A percentile compares a stretch with the other conserved stretches of the same genome.
phyloP scores from a whole-genome alignment of 495 filamentous ascomycete genomes.

The Platismatia glauca region DNA sequence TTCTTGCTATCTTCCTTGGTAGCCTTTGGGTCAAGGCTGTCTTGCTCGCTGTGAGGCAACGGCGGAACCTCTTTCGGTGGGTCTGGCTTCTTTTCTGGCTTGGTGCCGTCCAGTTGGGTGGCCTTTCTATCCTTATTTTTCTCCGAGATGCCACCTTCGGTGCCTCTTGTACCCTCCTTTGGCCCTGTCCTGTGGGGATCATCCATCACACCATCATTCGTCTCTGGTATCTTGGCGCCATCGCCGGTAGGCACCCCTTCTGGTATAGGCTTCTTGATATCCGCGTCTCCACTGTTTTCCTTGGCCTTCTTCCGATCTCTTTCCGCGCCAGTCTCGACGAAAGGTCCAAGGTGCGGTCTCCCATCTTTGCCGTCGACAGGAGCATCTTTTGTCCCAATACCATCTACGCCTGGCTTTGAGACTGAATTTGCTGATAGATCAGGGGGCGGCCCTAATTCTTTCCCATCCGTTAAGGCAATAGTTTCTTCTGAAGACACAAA shows the following conservation, averaged over 20 bases:
- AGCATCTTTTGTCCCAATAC: slow-evolving; percentile 69
- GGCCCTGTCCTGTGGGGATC: slow-evolving; percentile 64
- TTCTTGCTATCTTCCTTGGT: slow-evolving; percentile 34
- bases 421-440: slow-evolving; percentile 15
- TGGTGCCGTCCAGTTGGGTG: slow-evolving; percentile 45
- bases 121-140: slow-evolving; percentile 67
- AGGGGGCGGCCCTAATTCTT: slow-evolving; percentile 7
- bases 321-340: slow-evolving; percentile 60
- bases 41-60: slow-evolving; percentile 67
- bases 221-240: slow-evolving; percentile 62
- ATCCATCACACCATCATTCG: slow-evolving; percentile 87
- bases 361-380: slow-evolving; percentile 95
- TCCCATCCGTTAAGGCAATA: slow-evolving; percentile 22
- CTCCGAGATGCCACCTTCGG: slow-evolving; percentile 75
- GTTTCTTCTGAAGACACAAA: slow-evolving; percentile 23
- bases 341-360: slow-evolving; percentile 86
- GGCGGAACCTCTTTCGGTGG: slow-evolving; percentile 78
- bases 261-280: slow-evolving; percentile 28
- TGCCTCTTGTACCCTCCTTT: slow-evolving; percentile 78
- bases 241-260: slow-evolving; percentile 37
- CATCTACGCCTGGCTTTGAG: slow-evolving; percentile 32
- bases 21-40: slow-evolving; percentile 39
- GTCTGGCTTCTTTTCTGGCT: slow-evolving; percentile 63
- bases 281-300: slow-evolving; percentile 28
- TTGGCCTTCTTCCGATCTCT: slow-evolving; percentile 46